Evolutionary conservation across 495 filamentous ascomycete genomes (phyloP).

Genomic region (Neurospora cerealis): DNA sequence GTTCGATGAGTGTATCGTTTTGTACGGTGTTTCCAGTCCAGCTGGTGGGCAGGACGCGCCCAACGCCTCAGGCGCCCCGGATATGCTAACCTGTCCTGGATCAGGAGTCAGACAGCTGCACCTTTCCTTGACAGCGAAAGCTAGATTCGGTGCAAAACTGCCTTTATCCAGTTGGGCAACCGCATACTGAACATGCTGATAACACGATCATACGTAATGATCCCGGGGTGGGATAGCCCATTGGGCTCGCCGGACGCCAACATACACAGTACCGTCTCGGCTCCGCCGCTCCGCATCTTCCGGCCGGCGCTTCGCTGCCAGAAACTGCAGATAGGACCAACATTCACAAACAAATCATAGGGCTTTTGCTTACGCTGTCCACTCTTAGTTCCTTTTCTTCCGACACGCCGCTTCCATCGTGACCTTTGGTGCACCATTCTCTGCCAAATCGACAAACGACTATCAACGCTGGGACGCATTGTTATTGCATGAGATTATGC

Average conservation of each 20-base stretch:
- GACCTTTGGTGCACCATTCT: neutral
- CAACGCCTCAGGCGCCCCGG: neutral
- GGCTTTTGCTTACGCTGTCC: neutral
- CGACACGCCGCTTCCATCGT: neutral
- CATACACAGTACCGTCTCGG: neutral
- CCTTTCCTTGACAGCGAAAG: neutral
- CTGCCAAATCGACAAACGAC: neutral
- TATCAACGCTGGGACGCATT: neutral
- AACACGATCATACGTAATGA: neutral
- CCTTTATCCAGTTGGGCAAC: neutral
- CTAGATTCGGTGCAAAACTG: neutral
- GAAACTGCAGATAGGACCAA: neutral
- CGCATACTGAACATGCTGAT: neutral
- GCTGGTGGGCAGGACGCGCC: neutral
- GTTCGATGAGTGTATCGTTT: neutral
- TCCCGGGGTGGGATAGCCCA: neutral
- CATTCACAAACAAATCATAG: neutral
- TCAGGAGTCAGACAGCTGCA: neutral
- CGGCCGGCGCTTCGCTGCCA: neutral
- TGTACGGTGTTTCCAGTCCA: neutral
- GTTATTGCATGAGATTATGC: neutral
- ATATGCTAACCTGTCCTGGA: neutral
- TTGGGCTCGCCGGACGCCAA: neutral
- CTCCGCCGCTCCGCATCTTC: neutral
- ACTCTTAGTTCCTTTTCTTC: neutral